Evolutionary conservation across 228 moss, liverwort and hornwort genomes (phyloP).

Genomic region (Sphagnum fallax): DNA sequence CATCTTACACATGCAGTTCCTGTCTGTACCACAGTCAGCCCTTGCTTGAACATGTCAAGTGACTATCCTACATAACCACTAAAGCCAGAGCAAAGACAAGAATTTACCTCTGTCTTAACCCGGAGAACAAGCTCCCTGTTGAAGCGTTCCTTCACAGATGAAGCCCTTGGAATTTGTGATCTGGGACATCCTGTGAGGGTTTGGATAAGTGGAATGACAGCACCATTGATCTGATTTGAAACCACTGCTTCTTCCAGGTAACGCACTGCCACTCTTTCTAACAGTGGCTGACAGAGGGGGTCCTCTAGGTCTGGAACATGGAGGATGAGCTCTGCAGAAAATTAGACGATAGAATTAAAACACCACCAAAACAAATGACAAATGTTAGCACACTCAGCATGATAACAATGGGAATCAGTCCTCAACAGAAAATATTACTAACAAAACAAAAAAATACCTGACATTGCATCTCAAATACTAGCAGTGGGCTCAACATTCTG

Average conservation of each 20-base stretch:
- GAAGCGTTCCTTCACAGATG: conserved; percentile 17
- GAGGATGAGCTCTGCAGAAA: conserved; percentile 23
- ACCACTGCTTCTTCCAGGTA: conserved; percentile 40
- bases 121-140: conserved; percentile 32
- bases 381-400: no score
- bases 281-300: conserved; percentile 26
- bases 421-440: no score
- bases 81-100: background rate
- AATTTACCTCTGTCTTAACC: conserved; percentile 45
- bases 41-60: no score
- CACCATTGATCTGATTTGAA: conserved; percentile 19
- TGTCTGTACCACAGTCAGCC: no score
- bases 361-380: no score
- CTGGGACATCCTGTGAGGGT: conserved; percentile 10
- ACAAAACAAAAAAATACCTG: no score
- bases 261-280: conserved; percentile 30
- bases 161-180: background rate
- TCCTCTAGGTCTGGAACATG: conserved; percentile 34
- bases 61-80: background rate
- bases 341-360: no score
- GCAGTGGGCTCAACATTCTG: no score
- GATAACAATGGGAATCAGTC: no score
- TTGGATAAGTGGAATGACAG: conserved; percentile 35
- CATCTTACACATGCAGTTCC: background rate
- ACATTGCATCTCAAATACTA: no score